These are phyloP conservation scores for Dittrichia graveolens DNA, from an alignment of 129 eudicot species.

Conservation along the genomic window DNA sequence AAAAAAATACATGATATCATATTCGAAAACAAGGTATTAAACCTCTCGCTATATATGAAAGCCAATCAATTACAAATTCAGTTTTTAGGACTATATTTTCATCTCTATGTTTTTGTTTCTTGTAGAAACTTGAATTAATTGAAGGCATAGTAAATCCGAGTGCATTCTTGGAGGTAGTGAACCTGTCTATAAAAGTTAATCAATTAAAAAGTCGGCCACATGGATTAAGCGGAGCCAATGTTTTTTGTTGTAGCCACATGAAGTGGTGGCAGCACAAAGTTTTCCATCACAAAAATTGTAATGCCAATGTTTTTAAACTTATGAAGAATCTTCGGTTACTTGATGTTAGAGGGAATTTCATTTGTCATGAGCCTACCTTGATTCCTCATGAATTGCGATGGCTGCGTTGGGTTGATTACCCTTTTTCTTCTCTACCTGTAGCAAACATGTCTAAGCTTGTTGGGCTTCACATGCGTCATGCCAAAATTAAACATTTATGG, in stretches of 20 bases:
- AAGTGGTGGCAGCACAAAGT: too few relatives aligned
- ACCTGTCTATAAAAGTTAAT: too few relatives aligned
- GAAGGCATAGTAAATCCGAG: neutral
- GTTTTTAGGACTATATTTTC: too few relatives aligned
- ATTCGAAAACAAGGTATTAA: neutral
- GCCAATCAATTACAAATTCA: neutral
- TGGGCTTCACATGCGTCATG: neutral
- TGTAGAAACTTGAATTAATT: neutral
- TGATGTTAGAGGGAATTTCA: neutral
- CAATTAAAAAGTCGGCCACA: too few relatives aligned
- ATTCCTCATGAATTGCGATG: neutral
- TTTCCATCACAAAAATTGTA: neutral
- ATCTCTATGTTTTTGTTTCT: neutral
- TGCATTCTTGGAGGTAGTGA: neutral
- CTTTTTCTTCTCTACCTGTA: neutral
- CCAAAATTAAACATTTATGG: neutral
- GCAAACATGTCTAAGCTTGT: neutral
- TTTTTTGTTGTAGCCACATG: too few relatives aligned
- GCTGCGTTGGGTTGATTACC: neutral
- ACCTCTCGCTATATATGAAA: neutral
- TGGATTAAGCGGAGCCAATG: too few relatives aligned
- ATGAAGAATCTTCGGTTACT: conserved; percentile 9
- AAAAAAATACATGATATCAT: neutral
- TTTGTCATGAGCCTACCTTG: neutral
- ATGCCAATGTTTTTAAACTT: neutral